Evolutionary conservation across 2,329 filamentous ascomycete genomes (phyloP).

Genomic region (Paracamarosporium sp.): DNA sequence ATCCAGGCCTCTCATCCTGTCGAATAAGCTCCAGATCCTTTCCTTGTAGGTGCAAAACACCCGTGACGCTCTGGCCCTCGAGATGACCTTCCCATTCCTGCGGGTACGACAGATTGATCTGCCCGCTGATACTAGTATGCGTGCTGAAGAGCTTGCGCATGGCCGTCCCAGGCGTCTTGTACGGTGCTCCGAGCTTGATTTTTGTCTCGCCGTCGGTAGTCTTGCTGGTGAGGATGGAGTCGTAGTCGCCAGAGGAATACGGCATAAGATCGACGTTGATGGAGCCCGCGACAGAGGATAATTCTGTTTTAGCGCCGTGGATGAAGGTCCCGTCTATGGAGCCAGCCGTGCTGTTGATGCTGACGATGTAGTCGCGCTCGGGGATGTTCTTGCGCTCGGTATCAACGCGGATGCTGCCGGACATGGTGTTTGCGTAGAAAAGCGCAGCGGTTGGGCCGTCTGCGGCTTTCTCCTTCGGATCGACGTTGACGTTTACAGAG

Average conservation of each 20-base stretch:
- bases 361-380: constrained; percentile 50
- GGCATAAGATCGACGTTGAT: constrained; percentile 48
- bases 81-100: constrained; percentile 51
- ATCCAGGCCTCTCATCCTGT: constrained; percentile 32
- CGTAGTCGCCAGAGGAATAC: constrained; percentile 33
- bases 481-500: constrained; percentile 48
- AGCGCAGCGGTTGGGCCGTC: constrained; percentile 40
- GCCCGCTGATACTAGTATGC: constrained; percentile 46
- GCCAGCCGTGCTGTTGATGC: constrained; percentile 46
- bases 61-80: constrained; percentile 45
- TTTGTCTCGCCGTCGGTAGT: constrained; percentile 44
- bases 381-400: constrained; percentile 46
- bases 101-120: constrained; percentile 48
- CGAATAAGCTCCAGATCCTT: constrained; percentile 43
- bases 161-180: constrained; percentile 27
- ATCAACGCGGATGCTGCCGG: constrained; percentile 46
- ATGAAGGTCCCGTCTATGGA: constrained; percentile 49
- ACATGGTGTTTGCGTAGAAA: constrained; percentile 43
- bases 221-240: constrained; percentile 40
- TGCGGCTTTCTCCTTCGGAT: constrained; percentile 42
- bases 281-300: constrained; percentile 46
- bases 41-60: constrained; percentile 47
- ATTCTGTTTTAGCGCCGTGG: constrained; percentile 46
- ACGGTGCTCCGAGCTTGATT: constrained; percentile 41
- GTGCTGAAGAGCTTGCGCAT: constrained; percentile 38